These are phyloP conservation scores for Luffa acutangula DNA, from an alignment of 306 rosid genomes.

Conservation along the genomic window DNA sequence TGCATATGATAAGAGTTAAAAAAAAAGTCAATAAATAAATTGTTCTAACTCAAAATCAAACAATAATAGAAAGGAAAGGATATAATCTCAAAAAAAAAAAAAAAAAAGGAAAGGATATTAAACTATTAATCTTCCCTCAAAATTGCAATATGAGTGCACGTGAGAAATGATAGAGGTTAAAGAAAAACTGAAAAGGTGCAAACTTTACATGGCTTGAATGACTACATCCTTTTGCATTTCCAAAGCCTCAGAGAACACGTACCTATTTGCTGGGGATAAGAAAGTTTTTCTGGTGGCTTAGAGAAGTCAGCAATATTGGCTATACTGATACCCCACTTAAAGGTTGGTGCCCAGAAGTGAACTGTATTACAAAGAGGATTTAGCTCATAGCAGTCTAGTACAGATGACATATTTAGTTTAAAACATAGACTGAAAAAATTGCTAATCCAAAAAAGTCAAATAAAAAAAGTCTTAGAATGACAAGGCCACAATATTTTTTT, in stretches of 20 bases:
- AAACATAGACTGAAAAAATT: neutral
- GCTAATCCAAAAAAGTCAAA: neutral
- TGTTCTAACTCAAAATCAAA: neutral
- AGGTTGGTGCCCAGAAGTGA: constrained; percentile 99
- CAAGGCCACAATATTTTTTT: neutral
- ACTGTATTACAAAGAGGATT: constrained; percentile 34
- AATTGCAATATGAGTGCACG: neutral
- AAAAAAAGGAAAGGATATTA: neutral
- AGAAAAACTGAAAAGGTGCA: neutral
- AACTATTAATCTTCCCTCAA: neutral
- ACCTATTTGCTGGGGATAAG: constrained; percentile 96
- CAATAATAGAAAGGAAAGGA: neutral
- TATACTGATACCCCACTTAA: constrained; percentile 96
- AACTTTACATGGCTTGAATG: neutral
- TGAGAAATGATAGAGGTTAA: neutral
- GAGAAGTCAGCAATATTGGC: constrained; percentile 89
- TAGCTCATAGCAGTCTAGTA: neutral
- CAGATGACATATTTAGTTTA: neutral
- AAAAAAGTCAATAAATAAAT: neutral
- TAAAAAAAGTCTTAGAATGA: neutral
- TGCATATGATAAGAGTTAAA: constrained; percentile 14
- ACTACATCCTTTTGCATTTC: neutral
- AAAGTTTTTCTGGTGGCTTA: constrained; percentile 82
- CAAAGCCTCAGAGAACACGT: constrained; percentile 11
- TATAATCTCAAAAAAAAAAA: too few relatives aligned